A percentile compares a stretch with the other conserved stretches of the same genome.
Evolutionary conservation across 1,139 yeast genomes (phyloP).

Genomic region (Pichia sp.): DNA sequence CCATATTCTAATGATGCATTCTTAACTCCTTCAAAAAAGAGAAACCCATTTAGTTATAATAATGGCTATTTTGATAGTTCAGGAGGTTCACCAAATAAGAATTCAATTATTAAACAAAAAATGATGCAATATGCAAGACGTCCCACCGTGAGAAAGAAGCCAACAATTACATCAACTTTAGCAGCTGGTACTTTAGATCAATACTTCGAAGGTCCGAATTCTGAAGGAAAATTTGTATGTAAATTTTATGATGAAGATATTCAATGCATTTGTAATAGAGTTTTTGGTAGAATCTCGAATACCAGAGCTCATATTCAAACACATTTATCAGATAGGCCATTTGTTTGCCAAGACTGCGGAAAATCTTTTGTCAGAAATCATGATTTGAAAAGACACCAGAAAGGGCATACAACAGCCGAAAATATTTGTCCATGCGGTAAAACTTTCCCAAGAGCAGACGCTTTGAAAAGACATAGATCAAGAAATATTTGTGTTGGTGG

Average conservation of each 20-base stretch:
- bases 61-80: background rate
- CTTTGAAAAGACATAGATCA: slow-evolving; percentile 72
- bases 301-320: slow-evolving; percentile 97
- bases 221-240: slow-evolving; percentile 57
- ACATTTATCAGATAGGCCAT: slow-evolving; percentile 91
- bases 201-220: slow-evolving; percentile 77
- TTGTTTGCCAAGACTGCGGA: slow-evolving; percentile 51
- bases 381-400: slow-evolving; percentile 84
- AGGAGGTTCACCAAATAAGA: slow-evolving; percentile 45
- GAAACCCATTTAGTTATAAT: slow-evolving; percentile 24
- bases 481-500: slow-evolving; percentile 79
- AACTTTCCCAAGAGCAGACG: slow-evolving; percentile 84
- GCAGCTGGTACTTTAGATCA: slow-evolving; percentile 89
- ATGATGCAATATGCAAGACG: slow-evolving; percentile 26
- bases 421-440: slow-evolving; percentile 87
- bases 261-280: slow-evolving; percentile 55
- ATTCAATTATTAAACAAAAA: slow-evolving; percentile 23
- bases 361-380: slow-evolving; percentile 84
- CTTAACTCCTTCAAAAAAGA: slow-evolving; percentile 34
- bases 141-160: slow-evolving; percentile 36
- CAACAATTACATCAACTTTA: slow-evolving; percentile 61
- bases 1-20: slow-evolving; percentile 11
- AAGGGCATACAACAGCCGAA: slow-evolving; percentile 75
- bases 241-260: slow-evolving; percentile 45
- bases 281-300: slow-evolving; percentile 83